phyloP scores from a whole-genome alignment of 1,139 yeast species.

The Candida tetrigidarum region DNA sequence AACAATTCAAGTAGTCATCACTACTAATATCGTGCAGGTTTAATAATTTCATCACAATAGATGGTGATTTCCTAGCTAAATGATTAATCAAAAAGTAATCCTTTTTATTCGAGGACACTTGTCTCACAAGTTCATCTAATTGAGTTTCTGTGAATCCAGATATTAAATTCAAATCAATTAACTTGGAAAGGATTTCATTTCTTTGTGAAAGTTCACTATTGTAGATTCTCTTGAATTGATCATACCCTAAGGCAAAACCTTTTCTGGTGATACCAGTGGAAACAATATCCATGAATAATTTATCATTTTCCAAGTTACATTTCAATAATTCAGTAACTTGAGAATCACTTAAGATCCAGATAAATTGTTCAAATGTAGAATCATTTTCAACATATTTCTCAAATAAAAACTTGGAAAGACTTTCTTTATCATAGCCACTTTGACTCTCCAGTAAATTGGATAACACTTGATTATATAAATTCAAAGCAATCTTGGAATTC shows the following conservation, averaged over 20 bases:
- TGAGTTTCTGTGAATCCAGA: slow-evolving; percentile 24
- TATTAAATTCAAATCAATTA: slow-evolving; percentile 26
- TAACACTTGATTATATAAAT: slow-evolving; percentile 17
- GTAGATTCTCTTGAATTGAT: slow-evolving; percentile 12
- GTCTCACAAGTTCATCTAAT: slow-evolving; percentile 19
- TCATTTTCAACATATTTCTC: slow-evolving; percentile 4
- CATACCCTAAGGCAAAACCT: slow-evolving; percentile 6
- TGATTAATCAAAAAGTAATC: slow-evolving; percentile 28
- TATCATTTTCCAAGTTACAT: background rate
- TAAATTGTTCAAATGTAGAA: slow-evolving; percentile 11
- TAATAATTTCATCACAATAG: slow-evolving; percentile 22
- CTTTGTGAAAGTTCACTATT: slow-evolving; percentile 3
- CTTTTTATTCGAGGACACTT: slow-evolving; percentile 19
- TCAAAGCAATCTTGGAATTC: slow-evolving; percentile 9
- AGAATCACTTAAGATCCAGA: slow-evolving; percentile 21
- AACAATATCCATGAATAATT: slow-evolving; percentile 8
- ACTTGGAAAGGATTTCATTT: slow-evolving; percentile 8
- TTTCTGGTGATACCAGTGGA: slow-evolving; percentile 6
- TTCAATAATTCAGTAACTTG: slow-evolving; percentile 15
- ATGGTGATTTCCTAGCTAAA: slow-evolving; percentile 19
- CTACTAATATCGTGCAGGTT: slow-evolving; percentile 17
- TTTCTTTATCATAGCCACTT: too few relatives aligned
- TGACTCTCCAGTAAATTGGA: slow-evolving; percentile 8
- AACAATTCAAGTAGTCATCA: slow-evolving; percentile 25
- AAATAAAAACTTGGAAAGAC: slow-evolving; percentile 11